These are phyloP conservation scores for Novymonas esmeraldas DNA, from an alignment of 208 protist genomes.

Conservation along the genomic window DNA sequence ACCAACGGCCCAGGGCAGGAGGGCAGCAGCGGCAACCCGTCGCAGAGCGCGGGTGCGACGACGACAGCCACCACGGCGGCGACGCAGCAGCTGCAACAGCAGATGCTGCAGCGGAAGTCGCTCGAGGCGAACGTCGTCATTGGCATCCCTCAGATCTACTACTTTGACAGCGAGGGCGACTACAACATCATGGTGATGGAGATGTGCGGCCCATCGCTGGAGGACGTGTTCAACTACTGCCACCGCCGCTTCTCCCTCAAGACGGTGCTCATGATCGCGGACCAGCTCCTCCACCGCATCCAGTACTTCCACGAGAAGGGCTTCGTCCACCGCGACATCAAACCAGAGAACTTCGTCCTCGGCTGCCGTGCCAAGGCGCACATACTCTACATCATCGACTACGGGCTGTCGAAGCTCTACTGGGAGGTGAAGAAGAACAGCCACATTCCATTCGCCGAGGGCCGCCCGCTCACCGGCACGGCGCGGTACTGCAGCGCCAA, in stretches of 20 bases:
- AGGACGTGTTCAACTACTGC: slow-evolving; percentile 93
- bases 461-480: slow-evolving; percentile 99
- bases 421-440: slow-evolving; percentile 92
- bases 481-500: slow-evolving; percentile 99
- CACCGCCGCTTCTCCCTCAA: slow-evolving; percentile 97
- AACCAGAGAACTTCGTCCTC: slow-evolving; percentile 92
- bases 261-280: slow-evolving; percentile 99
- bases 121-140: slow-evolving; percentile 33
- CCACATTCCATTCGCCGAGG: slow-evolving; percentile 98
- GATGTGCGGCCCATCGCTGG: slow-evolving; percentile 88
- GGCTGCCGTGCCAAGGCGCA: slow-evolving; percentile 58
- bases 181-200: slow-evolving; percentile 97
- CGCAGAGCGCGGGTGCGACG: background rate
- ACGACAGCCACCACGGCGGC: no score
- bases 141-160: slow-evolving; percentile 97
- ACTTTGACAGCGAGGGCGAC: slow-evolving; percentile 96
- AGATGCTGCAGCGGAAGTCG: background rate
- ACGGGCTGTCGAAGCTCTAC: slow-evolving; percentile 99
- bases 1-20: slow-evolving; percentile 6
- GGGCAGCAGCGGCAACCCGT: background rate
- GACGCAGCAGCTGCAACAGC: no score
- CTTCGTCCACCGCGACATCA: slow-evolving; percentile 91
- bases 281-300: slow-evolving; percentile 96
- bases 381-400: slow-evolving; percentile 97
- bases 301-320: slow-evolving; percentile 85